These are phyloP conservation scores for Amylocarpus encephaloides DNA, from an alignment of 2,329 filamentous ascomycete species.

Conservation along the genomic window DNA sequence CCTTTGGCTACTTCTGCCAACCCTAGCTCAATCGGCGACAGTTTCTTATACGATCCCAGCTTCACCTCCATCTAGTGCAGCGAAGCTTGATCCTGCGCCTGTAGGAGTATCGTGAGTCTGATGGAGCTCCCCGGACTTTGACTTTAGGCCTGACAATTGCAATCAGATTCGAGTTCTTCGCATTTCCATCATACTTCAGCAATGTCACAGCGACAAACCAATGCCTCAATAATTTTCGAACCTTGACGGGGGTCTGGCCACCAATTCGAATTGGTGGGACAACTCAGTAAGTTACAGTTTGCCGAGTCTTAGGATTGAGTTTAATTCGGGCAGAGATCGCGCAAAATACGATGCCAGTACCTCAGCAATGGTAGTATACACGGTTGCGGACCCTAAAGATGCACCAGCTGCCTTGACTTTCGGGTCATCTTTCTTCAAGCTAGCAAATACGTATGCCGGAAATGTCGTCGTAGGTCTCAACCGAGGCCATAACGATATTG, in stretches of 20 bases:
- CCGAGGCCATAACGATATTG: conserved; percentile 44
- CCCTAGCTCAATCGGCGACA: conserved; percentile 7
- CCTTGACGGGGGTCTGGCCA: conserved; percentile 44
- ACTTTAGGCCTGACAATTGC: neutral
- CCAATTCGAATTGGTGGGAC: conserved; percentile 53
- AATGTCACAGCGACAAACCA: conserved; percentile 44
- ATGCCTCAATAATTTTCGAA: conserved; percentile 46
- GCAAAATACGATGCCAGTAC: conserved; percentile 43
- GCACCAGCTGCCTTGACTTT: conserved; percentile 46
- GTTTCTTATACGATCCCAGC: conserved; percentile 21
- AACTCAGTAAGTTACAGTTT: conserved; percentile 38
- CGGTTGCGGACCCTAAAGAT: conserved; percentile 40
- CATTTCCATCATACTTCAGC: conserved; percentile 48
- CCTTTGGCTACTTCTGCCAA: conserved; percentile 14
- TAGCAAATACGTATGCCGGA: conserved; percentile 44
- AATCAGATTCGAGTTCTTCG: conserved; percentile 47
- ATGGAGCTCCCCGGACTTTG: neutral
- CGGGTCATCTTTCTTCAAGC: conserved; percentile 44
- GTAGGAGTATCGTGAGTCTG: conserved; percentile 40
- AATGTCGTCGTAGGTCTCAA: conserved; percentile 47
- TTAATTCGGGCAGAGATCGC: conserved; percentile 36
- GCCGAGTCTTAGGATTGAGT: too few relatives aligned
- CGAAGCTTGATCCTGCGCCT: conserved; percentile 35
- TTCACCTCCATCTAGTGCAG: conserved; percentile 17
- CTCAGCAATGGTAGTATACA: conserved; percentile 43